phyloP scores from a whole-genome alignment of 306 rosid genomes.

The Cajanus cajan region DNA sequence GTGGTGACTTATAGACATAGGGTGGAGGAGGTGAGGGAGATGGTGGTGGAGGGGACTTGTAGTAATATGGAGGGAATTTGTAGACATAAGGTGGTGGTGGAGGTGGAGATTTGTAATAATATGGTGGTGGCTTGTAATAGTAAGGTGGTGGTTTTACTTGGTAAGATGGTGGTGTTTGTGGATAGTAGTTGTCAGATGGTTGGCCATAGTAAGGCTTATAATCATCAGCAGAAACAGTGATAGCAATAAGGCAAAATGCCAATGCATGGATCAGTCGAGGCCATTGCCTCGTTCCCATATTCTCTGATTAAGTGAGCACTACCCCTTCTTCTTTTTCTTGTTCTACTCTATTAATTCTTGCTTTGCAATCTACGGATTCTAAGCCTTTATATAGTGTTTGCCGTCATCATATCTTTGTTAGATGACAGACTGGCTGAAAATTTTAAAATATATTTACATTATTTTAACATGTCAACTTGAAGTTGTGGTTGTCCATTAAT shows the following conservation, averaged over 20 bases:
- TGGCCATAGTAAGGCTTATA: neutral
- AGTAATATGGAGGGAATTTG: neutral
- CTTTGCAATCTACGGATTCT: neutral
- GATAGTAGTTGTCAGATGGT: neutral
- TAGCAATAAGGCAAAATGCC: neutral
- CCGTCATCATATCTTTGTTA: neutral
- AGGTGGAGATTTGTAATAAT: neutral
- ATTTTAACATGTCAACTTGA: conserved; percentile 8
- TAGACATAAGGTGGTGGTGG: neutral
- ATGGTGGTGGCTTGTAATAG: neutral
- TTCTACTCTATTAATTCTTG: neutral
- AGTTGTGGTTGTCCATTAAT: neutral
- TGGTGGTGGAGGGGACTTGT: neutral
- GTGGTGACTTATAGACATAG: neutral
- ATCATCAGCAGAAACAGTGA: neutral
- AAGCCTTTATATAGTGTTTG: conserved; percentile 14
- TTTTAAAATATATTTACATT: neutral
- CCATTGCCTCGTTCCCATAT: conserved; percentile 21
- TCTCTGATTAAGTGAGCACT: neutral
- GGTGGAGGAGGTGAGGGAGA: neutral
- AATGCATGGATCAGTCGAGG: neutral
- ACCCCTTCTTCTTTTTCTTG: neutral
- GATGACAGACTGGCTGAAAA: neutral
- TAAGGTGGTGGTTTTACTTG: neutral
- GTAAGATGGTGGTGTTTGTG: neutral